Evolutionary conservation across 768 basidiomycete species (phyloP).

Genomic region (Ramaria sp.): DNA sequence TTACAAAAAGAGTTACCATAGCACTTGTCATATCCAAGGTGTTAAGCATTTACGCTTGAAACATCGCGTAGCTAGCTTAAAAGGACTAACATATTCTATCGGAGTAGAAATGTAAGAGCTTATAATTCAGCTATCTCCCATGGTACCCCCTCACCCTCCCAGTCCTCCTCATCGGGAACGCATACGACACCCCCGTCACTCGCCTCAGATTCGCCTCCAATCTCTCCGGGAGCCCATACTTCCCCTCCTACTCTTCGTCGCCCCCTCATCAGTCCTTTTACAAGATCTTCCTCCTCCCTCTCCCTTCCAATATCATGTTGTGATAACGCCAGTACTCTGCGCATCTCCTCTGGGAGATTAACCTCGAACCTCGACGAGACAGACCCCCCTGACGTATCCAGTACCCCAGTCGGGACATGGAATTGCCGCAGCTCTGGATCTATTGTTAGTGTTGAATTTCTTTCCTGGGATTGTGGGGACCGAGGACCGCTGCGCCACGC

Average conservation of each 20-base stretch:
- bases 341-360: constrained; percentile 56
- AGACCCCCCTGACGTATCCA: constrained; percentile 10
- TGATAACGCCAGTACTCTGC: constrained; percentile 51
- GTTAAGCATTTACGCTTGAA: too few relatives aligned
- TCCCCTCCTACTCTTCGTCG: constrained; percentile 18
- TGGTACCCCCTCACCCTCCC: constrained; percentile 76
- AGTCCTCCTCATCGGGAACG: constrained; percentile 38
- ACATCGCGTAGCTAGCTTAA: too few relatives aligned
- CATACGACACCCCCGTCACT: not conserved
- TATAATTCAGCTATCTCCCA: constrained; percentile 75
- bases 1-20: not conserved
- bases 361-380: constrained; percentile 32
- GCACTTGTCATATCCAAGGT: not conserved
- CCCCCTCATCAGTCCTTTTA: constrained; percentile 43
- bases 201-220: constrained; percentile 1
- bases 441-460: constrained; percentile 14
- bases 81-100: too few relatives aligned
- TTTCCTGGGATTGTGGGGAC: not conserved
- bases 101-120: constrained; percentile 3
- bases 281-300: constrained; percentile 41
- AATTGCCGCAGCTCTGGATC: constrained; percentile 17
- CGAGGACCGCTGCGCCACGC: not conserved
- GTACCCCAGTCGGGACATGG: not conserved
- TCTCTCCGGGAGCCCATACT: constrained; percentile 27
- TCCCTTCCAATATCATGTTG: constrained; percentile 26